Base-by-base conservation (phyloP, 2,329 filamentous ascomycete genomes). In the Diaporthe vaccinii region DNA sequence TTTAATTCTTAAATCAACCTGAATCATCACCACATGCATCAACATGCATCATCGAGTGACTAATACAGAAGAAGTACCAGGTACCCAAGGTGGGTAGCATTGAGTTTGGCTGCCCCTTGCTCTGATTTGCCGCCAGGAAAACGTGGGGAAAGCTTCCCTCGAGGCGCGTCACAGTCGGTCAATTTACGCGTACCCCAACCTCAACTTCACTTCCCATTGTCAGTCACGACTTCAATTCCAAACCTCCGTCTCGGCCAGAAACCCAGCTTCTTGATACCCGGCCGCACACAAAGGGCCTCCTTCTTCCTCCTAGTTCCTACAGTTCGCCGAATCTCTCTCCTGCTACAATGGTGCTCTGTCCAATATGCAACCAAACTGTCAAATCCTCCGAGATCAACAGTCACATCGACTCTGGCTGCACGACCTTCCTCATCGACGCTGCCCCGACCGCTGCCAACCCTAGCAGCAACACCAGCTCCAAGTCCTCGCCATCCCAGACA, bases 351-450 rank as follows among this genome's bases (percentile, higher is more conserved):
- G 94, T 97, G 79, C 90, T 91, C 80, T 98, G 95, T 82, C 95
- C 95, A 22, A 94, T 96, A 78, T 98, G 95, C 86, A 88, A 90
- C 81, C 93, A 93, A 80, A 87, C 89, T 74, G 94, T 97, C 80
- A 93, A 91, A 78, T 86, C 93, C 78, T 86, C 87, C 81, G 90
- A 93, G 78, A 98, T 98, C 87, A 98, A 98, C 85, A 89, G 89
- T 79, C 96, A 98, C 84, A 91, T 98, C 82, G 97, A 98, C 85
- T 96, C 95, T 41, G 90, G 90, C 78, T 98, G 96, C 86, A 84
- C 90, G 76, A 88, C 87, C 49, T 93, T 93, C 82, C 83, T 97
- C 77, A 86, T 93, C 81, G 90, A 92, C 75, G 81, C 86, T 79
- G 79, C 82, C 67, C 55, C 72, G 68, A 73, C 73, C 55, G 78